Evolutionary conservation across 176 grass and related monocot genomes (phyloP), one percentile per base, ranked within the genome.

Genomic region (Zizania latifolia): DNA sequence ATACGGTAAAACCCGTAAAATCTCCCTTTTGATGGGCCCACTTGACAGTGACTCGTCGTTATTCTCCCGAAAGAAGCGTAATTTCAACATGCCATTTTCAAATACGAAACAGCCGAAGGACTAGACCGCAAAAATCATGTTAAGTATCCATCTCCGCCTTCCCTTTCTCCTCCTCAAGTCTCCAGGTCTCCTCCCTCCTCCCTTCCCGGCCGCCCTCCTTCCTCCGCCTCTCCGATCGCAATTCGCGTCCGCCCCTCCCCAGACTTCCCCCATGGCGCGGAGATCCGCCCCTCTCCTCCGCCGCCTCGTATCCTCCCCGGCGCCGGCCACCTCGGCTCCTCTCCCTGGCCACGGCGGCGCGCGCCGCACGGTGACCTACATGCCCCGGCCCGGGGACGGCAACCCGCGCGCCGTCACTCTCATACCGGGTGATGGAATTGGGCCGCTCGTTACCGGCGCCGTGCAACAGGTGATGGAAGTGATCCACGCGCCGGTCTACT

Each of bases 381-480:
- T 97, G 94, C 94, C 94, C 21, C 83, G 94, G 30, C 94, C 94
- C 12, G 94, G 90, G 64, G 94, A 97, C 70, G 94, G 90, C 16
- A 46, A 86, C 16, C 90, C 94, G 67, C 88, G 90, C 15, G 22
- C 78, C 33, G 86, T 97, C 14, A 97, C 94, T 37, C 81, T 97
- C 58, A 97, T 97, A 58, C 94, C 94, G 12, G 94, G 94, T 19
- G 94, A 97, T 48, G 90, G 94, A 10, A 93, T 97, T 74, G 94
- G 94, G 2, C 94, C 90, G 24, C 86, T 97, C 6, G 90, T 97
- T 39, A 97, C 94, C 0, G 90, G 88, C 53, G 74, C 94, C 64
- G 94, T 93, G 50, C 86, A 19, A 10, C 86, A 89, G 81, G 90
- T 91, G 36, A 97, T 91, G 94, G 86, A 97, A 81, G 88, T 85